Evolutionary conservation across 345 rosid species (phyloP).

Genomic region (Dovyalis caffra): DNA sequence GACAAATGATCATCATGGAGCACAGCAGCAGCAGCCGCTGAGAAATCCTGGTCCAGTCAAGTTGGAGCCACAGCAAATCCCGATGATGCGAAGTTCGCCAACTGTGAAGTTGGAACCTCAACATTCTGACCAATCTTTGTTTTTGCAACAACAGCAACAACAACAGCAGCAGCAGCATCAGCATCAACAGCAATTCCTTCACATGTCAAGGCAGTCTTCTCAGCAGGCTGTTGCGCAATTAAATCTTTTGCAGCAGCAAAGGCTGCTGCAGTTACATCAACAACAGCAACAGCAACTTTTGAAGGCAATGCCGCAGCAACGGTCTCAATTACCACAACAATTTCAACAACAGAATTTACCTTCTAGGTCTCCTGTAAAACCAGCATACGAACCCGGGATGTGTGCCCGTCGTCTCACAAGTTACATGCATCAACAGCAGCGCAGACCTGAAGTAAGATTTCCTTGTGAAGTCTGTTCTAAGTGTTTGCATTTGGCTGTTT

Average conservation of each 20-base stretch:
- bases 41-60: constrained; percentile 68
- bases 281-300: constrained; percentile 76
- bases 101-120: constrained; percentile 81
- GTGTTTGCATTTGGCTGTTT: constrained; percentile 10
- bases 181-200: constrained; percentile 61
- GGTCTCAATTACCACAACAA: constrained; percentile 72
- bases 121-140: constrained; percentile 69
- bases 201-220: constrained; percentile 80
- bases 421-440: constrained; percentile 93
- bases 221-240: constrained; percentile 70
- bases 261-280: constrained; percentile 70
- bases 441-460: constrained; percentile 80
- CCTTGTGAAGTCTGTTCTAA: constrained; percentile 8
- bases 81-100: constrained; percentile 55
- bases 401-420: constrained; percentile 90
- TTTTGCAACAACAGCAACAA: constrained; percentile 72
- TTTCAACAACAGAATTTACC: constrained; percentile 80
- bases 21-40: constrained; percentile 47
- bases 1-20: constrained; percentile 58
- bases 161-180: constrained; percentile 73
- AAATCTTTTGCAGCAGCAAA: constrained; percentile 72
- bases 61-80: constrained; percentile 72
- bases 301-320: constrained; percentile 84
- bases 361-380: constrained; percentile 64
- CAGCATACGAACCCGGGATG: constrained; percentile 89